Base-by-base conservation (phyloP, 345 rosid species). In the Odontarrhena argentea region DNA sequence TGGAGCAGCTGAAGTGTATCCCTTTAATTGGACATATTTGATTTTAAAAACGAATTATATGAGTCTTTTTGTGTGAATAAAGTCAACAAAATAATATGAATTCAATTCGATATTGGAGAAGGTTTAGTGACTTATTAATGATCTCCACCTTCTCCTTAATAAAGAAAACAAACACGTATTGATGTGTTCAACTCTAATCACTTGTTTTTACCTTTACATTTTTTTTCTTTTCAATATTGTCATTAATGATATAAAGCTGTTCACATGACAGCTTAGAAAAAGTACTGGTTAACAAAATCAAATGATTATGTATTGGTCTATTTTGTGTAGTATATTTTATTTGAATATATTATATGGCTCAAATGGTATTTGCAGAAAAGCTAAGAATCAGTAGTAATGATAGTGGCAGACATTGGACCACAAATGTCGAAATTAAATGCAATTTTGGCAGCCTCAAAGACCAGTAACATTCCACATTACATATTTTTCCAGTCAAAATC, bases 401-500 rank as follows among this genome's bases (percentile, higher is more conserved):
- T 53, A 53, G 56, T 74, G 73, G 73, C 68, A 46, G 53, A 67
- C 68, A 67, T 40, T 67, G 58, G 73, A 67, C 73, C 73, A 74
- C 68, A 30, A 42, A 7, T 26, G 60, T 65, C 59, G 71, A 50
- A 28, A 51, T 51, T 18, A 59, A 54, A 74, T 67, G 67, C 51
- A 18, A 18, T 15, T 46, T 53, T 44, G 77, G 77, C 77, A 67
- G 77, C 77, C 77, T 37, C 54, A 53, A 54, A 59, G 77, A 67
- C 77, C 50, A 41, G 48, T 75, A 47, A 69, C 49, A 68, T 70
- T 58, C 61, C 50, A 44, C 65, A 48, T 18, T 26, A 81, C 86
- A 1, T 3, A 3, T 32, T 84, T 84, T 86, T 76, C 86, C 77
- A 80, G 85, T 60, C 87, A 64, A 71, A 32, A 71, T 55, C n/a